These are phyloP conservation scores for Starmerella vaccinii DNA, from an alignment of 805 yeast genomes.

Conservation along the genomic window DNA sequence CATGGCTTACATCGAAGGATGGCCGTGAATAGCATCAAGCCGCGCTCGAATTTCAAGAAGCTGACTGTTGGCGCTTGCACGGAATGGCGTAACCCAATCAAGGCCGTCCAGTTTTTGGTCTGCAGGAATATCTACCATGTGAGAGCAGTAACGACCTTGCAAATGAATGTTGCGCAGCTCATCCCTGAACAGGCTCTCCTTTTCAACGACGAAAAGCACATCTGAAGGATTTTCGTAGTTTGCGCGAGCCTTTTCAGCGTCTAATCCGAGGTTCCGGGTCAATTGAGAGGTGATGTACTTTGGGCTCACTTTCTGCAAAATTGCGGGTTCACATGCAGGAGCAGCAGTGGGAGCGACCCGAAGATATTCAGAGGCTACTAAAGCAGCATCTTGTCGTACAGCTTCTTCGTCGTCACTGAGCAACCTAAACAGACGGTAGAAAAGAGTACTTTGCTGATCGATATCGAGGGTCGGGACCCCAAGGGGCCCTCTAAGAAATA, in stretches of 20 bases:
- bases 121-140: background rate
- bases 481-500: constrained; percentile 25
- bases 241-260: constrained; percentile 24
- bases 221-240: constrained; percentile 24
- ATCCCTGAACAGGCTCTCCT: constrained; percentile 55
- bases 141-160: constrained; percentile 2
- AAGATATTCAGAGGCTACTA: constrained; percentile 33
- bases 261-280: constrained; percentile 12
- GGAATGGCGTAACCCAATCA: constrained; percentile 10
- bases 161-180: constrained; percentile 30
- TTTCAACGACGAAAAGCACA: constrained; percentile 55
- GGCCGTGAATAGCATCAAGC: background rate
- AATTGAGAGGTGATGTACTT: constrained; percentile 9
- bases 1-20: background rate
- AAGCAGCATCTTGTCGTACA: constrained; percentile 42
- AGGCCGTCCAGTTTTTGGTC: background rate
- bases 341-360: constrained; percentile 12
- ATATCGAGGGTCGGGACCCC: background rate
- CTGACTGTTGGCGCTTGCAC: constrained; percentile 6
- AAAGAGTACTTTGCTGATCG: background rate
- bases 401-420: constrained; percentile 56
- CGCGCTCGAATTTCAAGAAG: constrained; percentile 5
- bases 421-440: constrained; percentile 19
- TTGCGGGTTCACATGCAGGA: constrained; percentile 12
- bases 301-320: constrained; percentile 10